Percentiles rank a stretch among this genome's conserved stretches.
These are phyloP conservation scores for Setaria italica DNA, from an alignment of 202 grass and related monocot genomes.

Conservation along the genomic window DNA sequence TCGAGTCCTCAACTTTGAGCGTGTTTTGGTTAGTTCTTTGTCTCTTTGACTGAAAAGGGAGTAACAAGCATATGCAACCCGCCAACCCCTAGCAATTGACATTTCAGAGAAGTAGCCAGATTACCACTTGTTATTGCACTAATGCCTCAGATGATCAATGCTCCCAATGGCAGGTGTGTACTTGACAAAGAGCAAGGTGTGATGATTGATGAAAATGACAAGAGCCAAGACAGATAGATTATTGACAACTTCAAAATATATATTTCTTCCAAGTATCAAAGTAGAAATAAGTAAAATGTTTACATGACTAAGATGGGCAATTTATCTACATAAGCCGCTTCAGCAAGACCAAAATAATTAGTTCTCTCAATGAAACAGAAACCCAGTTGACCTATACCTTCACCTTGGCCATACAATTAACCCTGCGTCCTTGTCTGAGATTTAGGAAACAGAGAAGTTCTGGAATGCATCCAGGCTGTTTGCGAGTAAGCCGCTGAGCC, in stretches of 20 bases:
- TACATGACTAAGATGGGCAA: background rate
- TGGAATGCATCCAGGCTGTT: constrained; percentile 84
- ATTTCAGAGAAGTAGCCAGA: background rate
- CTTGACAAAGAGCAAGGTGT: background rate
- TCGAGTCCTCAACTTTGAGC: background rate
- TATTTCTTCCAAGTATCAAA: background rate
- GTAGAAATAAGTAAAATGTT: constrained; percentile 26
- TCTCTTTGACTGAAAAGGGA: too few species aligned
- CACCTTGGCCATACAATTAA: background rate
- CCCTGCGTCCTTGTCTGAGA: constrained; percentile 7
- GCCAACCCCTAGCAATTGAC: background rate
- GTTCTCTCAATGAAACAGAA: constrained; percentile 34
- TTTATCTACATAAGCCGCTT: constrained; percentile 46
- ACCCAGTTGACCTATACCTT: constrained; percentile 3
- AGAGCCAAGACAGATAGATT: background rate
- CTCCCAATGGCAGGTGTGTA: background rate
- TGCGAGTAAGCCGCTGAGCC: constrained; percentile 57
- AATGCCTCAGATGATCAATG: background rate
- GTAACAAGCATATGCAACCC: background rate
- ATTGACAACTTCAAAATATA: constrained; percentile 28
- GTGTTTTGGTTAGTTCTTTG: background rate
- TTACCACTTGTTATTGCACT: constrained; percentile 6
- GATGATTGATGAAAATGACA: background rate
- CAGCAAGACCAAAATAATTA: constrained; percentile 29
- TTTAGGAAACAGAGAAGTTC: constrained; percentile 77